Evolutionary conservation across 2,329 filamentous ascomycete genomes (phyloP).

Genomic region (Fusarium sterilihyphosum): DNA sequence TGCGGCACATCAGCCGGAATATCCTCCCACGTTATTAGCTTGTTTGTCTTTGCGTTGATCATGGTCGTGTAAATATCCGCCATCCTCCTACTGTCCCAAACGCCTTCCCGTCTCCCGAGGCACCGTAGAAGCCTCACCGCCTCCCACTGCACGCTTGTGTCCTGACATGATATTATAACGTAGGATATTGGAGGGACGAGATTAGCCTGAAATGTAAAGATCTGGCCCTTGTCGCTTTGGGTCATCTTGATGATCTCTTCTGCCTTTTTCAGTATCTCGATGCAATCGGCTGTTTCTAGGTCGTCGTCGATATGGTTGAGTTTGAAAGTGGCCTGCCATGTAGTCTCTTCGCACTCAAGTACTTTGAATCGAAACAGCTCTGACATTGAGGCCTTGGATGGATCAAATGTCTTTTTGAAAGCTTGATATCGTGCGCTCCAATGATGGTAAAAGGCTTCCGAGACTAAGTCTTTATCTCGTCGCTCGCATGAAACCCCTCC

Average conservation of each 20-base stretch:
- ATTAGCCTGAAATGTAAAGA: conserved; percentile 12
- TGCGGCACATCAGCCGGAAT: conserved; percentile 10
- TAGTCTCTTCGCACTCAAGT: conserved; percentile 4
- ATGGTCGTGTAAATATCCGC: conserved; percentile 10
- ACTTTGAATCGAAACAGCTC: background rate
- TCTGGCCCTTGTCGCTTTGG: background rate
- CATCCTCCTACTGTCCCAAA: conserved; percentile 25
- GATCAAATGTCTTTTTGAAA: background rate
- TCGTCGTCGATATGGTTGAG: background rate
- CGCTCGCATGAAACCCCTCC: background rate
- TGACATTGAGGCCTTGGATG: background rate
- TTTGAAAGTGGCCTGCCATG: background rate
- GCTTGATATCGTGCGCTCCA: conserved; percentile 6
- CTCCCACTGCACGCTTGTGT: conserved; percentile 8
- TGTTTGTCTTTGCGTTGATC: conserved; percentile 1
- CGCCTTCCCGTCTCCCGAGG: background rate
- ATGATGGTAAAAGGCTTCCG: background rate
- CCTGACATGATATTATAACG: conserved; percentile 14
- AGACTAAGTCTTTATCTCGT: background rate
- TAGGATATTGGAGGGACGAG: conserved; percentile 7
- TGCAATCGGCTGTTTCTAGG: background rate
- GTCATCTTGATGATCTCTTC: conserved; percentile 1
- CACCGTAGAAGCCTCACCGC: background rate
- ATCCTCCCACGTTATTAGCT: background rate
- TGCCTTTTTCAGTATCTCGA: background rate